phyloP scores from a whole-genome alignment of 371 early-diverging fungal genomes.

The Rhizopus microsporus region DNA sequence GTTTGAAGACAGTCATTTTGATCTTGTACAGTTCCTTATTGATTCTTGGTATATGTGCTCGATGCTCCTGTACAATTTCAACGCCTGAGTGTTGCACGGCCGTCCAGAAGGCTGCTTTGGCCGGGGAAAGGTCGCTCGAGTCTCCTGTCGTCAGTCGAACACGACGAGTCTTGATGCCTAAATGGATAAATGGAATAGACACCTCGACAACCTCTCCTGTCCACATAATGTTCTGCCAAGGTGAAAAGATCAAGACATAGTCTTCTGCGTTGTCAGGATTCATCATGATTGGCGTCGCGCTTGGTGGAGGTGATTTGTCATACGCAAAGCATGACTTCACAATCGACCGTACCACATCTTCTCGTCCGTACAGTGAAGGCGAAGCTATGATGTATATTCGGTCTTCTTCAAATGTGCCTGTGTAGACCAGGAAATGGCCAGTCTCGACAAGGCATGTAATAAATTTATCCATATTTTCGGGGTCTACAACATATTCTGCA shows the following conservation, averaged over 20 bases:
- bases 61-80: slow-evolving; percentile 55
- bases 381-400: slow-evolving; percentile 67
- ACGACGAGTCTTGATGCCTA: slow-evolving; percentile 64
- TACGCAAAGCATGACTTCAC: slow-evolving; percentile 40
- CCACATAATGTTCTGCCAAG: slow-evolving; percentile 63
- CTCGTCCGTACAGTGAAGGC: slow-evolving; percentile 41
- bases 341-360: slow-evolving; percentile 36
- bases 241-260: slow-evolving; percentile 58
- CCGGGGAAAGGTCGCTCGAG: slow-evolving; percentile 44
- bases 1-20: slow-evolving; percentile 61
- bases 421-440: slow-evolving; percentile 70
- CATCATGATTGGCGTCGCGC: slow-evolving; percentile 5
- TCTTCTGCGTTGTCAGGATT: slow-evolving; percentile 22
- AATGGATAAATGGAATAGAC: slow-evolving; percentile 45
- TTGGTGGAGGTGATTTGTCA: slow-evolving; percentile 24
- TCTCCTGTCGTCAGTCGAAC: slow-evolving; percentile 69
- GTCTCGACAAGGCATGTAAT: slow-evolving; percentile 63
- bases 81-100: slow-evolving; percentile 52
- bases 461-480: slow-evolving; percentile 50
- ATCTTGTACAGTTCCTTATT: slow-evolving; percentile 64
- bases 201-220: slow-evolving; percentile 57
- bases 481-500: slow-evolving; percentile 70
- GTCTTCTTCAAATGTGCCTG: slow-evolving; percentile 64
- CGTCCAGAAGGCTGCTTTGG: slow-evolving; percentile 52
- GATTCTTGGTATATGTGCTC: slow-evolving; percentile 60